Conservation (phyloP, 352 stramenopile genomes). For the Pythium coloratum region DNA sequence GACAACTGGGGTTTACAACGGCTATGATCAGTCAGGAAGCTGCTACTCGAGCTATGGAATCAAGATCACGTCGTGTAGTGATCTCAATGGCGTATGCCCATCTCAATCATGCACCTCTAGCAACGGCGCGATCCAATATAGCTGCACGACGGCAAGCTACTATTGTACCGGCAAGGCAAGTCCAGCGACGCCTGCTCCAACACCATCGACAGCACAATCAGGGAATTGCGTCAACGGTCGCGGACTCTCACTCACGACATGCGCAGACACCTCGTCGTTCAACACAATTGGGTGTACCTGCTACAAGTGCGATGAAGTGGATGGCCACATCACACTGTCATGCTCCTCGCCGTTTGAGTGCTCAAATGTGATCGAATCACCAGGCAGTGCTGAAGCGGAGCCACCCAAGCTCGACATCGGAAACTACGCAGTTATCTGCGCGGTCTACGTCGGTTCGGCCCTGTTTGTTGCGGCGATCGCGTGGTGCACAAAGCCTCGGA, state of each 20-base stretch:
- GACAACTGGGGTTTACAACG: not conserved
- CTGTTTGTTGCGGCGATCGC: not conserved
- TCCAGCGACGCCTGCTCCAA: not conserved
- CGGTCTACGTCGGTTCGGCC: not conserved
- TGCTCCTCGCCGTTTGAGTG: not conserved
- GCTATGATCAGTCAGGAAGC: not conserved
- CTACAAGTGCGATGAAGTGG: not conserved
- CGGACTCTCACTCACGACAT: not conserved
- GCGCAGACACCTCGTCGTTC: not conserved
- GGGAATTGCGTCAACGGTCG: not conserved
- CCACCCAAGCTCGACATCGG: not conserved
- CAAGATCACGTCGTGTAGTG: not conserved
- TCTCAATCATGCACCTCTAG: not conserved
- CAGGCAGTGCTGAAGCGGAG: not conserved
- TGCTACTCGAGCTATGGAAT: not conserved
- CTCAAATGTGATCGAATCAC: not conserved
- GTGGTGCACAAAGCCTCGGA: not conserved
- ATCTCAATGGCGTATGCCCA: not conserved
- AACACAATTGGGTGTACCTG: not conserved
- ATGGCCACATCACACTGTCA: not conserved
- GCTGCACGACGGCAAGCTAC: not conserved
- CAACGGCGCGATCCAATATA: not conserved
- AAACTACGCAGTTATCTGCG: not conserved
- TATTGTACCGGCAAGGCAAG: not conserved
- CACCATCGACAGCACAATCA: not conserved